Conservation (phyloP, 1,284 basidiomycete genomes). For the Blastosporella zonata region DNA sequence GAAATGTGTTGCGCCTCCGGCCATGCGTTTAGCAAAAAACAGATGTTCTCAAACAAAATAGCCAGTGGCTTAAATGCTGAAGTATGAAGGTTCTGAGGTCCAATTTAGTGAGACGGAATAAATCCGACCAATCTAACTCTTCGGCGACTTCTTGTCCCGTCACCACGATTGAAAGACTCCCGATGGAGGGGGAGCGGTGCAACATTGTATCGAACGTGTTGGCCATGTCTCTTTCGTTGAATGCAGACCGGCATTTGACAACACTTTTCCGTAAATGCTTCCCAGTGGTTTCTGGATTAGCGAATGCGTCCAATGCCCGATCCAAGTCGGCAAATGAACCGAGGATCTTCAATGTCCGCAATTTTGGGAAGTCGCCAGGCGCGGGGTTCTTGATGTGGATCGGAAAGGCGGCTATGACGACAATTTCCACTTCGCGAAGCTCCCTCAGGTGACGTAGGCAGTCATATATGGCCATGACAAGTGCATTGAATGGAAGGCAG, state of each 20-base stretch:
- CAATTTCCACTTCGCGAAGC: constrained; percentile 2
- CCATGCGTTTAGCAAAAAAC: neutral
- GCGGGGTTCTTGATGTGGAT: neutral
- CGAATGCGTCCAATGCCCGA: constrained; percentile 5
- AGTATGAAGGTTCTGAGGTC: constrained; percentile 4
- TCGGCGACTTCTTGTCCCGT: neutral
- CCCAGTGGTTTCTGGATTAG: neutral
- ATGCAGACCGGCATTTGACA: constrained; percentile 2
- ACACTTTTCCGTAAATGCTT: neutral
- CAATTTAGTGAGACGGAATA: neutral
- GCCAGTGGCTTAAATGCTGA: constrained; percentile 4
- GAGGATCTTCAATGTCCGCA: constrained; percentile 6
- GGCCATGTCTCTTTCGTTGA: neutral
- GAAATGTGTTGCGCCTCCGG: neutral
- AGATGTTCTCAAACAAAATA: neutral
- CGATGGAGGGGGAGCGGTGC: neutral
- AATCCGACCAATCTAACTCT: constrained; percentile 4
- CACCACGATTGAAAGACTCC: constrained; percentile 1
- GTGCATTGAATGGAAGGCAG: constrained; percentile 1
- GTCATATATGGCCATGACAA: neutral
- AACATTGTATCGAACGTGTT: neutral
- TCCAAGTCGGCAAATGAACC: constrained; percentile 1
- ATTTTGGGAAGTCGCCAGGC: neutral
- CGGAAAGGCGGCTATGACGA: neutral
- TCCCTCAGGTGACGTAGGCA: constrained; percentile 5